A percentile compares a stretch with the other conserved stretches of the same genome.
Conservation (phyloP, 2,329 filamentous ascomycete genomes). For the Teratosphaeria nubilosa region DNA sequence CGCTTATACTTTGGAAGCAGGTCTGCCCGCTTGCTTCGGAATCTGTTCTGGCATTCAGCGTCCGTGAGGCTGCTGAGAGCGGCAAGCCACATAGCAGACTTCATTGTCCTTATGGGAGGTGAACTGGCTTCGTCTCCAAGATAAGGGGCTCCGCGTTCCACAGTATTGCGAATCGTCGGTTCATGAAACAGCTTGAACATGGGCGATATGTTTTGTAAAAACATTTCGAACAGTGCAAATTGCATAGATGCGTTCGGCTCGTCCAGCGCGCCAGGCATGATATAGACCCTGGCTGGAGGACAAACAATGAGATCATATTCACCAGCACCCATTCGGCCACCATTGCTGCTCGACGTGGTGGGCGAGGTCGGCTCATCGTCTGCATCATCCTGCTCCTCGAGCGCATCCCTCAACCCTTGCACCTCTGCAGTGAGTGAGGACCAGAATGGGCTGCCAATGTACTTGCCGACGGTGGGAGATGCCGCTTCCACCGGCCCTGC, state of each 20-base stretch:
- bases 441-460: constrained; percentile 24
- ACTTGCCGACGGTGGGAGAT: constrained; percentile 16
- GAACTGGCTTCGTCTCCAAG: constrained; percentile 15
- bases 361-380: constrained; percentile 14
- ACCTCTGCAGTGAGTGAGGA: constrained; percentile 22
- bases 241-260: constrained; percentile 14
- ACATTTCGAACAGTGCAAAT: constrained; percentile 13
- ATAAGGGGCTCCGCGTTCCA: constrained; percentile 16
- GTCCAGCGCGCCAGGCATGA: constrained; percentile 22
- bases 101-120: constrained; percentile 17
- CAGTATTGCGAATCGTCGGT: constrained; percentile 15
- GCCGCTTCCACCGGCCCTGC: not conserved
- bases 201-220: constrained; percentile 19
- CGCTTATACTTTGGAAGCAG: constrained; percentile 16
- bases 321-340: constrained; percentile 2
- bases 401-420: constrained; percentile 21
- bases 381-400: constrained; percentile 20
- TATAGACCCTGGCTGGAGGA: constrained; percentile 20
- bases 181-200: constrained; percentile 21
- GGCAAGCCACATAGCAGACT: constrained; percentile 22
- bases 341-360: constrained; percentile 5
- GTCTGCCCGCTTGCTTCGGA: constrained; percentile 11
- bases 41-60: constrained; percentile 15
- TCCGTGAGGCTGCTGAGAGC: constrained; percentile 22
- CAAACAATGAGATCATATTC: constrained; percentile 23